Evolutionary conservation across 129 eudicot genomes (phyloP), one percentile per base, ranked within the genome.

Genomic region (Logfia minima): DNA sequence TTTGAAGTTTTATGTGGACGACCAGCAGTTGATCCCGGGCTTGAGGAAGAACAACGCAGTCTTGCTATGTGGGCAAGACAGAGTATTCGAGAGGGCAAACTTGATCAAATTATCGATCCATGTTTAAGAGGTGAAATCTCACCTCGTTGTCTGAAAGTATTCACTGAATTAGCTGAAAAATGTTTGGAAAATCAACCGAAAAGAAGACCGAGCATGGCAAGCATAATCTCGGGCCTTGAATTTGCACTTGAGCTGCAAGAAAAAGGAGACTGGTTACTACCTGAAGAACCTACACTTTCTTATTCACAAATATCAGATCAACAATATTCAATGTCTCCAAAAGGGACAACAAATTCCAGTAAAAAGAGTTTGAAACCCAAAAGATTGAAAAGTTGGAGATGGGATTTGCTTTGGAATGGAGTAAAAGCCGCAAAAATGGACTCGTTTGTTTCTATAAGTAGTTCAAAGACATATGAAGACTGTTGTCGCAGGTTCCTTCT

Each of bases 1-100:
- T 81, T 86, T 62, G 90, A 83, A 75, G 90, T 86, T 17, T 66
- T 86, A 67, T 87, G 90, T 61, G 92, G 89, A 21, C 79, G 87
- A 52, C 86, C 86, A 39, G 89, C 89, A 3, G 83, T 87, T 22
- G 89, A 87, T 72, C 66, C 77, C 6, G 83, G 75, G 43, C 76
- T 83, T 28, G 84, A 75, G 52, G 89, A 77, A 79, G 85, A 87
- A 22, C 84, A 85, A 68, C 79, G 75, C 31, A 64, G 83, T 39
- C 92, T 87, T 18, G 73, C 85, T 10, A 32, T 55, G 31, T 87
- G 84, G 84, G 86, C 80, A 14, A 80, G 64, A 13, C 74, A 81
- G 28, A 75, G 55, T 56, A 71, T 81, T 14, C 83, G 68, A 51
- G 82, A 84, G 19, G 86, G 81, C 18, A 77, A 52, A 68, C 67